Conservation (phyloP, 2,329 filamentous ascomycete genomes). For the Trichoderma gracile region DNA sequence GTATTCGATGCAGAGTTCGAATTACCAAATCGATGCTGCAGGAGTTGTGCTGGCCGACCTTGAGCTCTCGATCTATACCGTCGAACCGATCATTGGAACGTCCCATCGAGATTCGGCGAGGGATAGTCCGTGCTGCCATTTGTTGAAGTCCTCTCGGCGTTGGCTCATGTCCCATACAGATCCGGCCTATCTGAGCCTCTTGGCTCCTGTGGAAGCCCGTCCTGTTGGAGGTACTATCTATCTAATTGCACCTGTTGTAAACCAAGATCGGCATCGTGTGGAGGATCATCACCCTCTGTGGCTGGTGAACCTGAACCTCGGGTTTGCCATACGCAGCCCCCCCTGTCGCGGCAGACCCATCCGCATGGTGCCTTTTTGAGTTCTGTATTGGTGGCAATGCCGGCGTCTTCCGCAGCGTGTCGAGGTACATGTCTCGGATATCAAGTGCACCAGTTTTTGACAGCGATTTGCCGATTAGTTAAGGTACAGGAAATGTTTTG, state of each 20-base stretch:
- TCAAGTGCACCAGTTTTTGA: neutral
- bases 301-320: conserved; percentile 4
- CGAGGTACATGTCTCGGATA: conserved; percentile 13
- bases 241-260: conserved; percentile 10
- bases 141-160: no score
- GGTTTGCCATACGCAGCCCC: neutral
- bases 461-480: neutral
- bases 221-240: neutral
- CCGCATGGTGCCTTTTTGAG: neutral
- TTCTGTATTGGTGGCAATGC: neutral
- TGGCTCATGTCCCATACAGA: neutral
- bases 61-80: neutral
- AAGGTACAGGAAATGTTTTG: no score
- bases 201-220: neutral
- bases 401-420: neutral
- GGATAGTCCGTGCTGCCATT: neutral
- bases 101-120: conserved; percentile 4
- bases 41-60: neutral
- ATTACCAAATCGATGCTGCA: no score
- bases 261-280: conserved; percentile 12
- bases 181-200: neutral
- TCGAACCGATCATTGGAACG: neutral
- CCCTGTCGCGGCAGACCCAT: conserved; percentile 2
- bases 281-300: conserved; percentile 20
- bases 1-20: no score